Evolutionary conservation across 306 rosid genomes (phyloP), one percentile per base, ranked within the genome.

Genomic region (Leucaena leucocephala): DNA sequence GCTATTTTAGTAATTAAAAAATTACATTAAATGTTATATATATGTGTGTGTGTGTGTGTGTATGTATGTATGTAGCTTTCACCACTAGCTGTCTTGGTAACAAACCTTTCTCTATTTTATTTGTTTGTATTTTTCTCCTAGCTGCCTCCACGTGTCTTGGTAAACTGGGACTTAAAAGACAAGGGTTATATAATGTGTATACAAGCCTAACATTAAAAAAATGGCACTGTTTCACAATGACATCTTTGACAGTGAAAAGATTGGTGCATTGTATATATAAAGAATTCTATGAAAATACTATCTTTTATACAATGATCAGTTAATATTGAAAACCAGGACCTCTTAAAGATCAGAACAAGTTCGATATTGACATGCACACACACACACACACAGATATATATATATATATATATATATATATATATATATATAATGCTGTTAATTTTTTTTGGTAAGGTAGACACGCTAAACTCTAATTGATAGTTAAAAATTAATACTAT

Each of bases 211-310:
- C 22, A 14, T 43, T 58, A 22, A 40, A 46, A 78, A 52, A 4
- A 46, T 57, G 54, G 66, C 72, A 6, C 65, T 42, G 45, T n/a
- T 36, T 72, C 65, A 33, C 49, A 40, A 63, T 48, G 35, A 42
- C 8, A 76, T 33, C 49, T 74, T 80, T 74, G 78, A 71, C 70
- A 35, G 22, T 50, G 43, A 40, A 40, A 80, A 59, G 36, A 21
- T 72, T 52, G 40, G 40, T 76, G 74, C 59, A 36, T 67, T 77
- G 22, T 39, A 13, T 10, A 21, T 39, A 13, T 10, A 21, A 40
- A 40, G 44, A 40, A 40, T 40, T 40, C 44, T 5, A 5, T 40
- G 44, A 40, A 40, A 40, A 40, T 40, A 8, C 6, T 4, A 1
- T 40, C 1, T 40, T 40, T 40, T 40, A 7, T 40, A 0, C 44